Conservation (phyloP, 768 basidiomycete species). For the Amyloporia xantha region DNA sequence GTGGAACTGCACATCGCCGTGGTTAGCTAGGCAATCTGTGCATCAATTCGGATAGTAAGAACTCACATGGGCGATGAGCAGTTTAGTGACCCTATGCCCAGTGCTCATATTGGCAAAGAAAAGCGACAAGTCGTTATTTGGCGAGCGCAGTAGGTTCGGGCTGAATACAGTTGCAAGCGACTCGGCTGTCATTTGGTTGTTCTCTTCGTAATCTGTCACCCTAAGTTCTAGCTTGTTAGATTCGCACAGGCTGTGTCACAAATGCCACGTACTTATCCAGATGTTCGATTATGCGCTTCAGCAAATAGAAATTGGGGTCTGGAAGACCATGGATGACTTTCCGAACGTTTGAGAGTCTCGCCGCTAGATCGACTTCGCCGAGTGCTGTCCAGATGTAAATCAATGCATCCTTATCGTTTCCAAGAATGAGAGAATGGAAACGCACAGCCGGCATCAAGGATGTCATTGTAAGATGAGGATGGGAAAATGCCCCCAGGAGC, state of each 20-base stretch:
- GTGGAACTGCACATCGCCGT: conserved; percentile 25
- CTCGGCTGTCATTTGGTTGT: conserved; percentile 86
- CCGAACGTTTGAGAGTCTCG: conserved; percentile 58
- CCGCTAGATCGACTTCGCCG: conserved; percentile 61
- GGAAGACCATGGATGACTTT: conserved; percentile 64
- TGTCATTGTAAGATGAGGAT: conserved; percentile 53
- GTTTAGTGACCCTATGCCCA: conserved; percentile 69
- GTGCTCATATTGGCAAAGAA: conserved; percentile 77
- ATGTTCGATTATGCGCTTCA: conserved; percentile 75
- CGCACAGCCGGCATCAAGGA: conserved; percentile 67
- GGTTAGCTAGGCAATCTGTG: not conserved
- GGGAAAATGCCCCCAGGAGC: conserved; percentile 80
- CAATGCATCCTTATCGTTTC: not conserved
- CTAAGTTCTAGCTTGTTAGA: conserved; percentile 27
- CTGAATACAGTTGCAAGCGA: conserved; percentile 83
- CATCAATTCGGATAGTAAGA: too few species aligned
- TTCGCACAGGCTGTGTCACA: too few species aligned
- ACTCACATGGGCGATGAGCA: conserved; percentile 70
- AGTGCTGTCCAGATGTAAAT: conserved; percentile 23
- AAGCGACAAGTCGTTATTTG: conserved; percentile 70
- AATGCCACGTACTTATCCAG: conserved; percentile 58
- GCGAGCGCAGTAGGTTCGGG: conserved; percentile 71
- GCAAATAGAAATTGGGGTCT: conserved; percentile 67
- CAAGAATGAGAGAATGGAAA: not conserved
- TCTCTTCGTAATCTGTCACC: conserved; percentile 83